Evolutionary conservation across 139 green algal species (phyloP), one percentile per base, ranked within the genome.

Genomic region (Volvox reticuliferus): DNA sequence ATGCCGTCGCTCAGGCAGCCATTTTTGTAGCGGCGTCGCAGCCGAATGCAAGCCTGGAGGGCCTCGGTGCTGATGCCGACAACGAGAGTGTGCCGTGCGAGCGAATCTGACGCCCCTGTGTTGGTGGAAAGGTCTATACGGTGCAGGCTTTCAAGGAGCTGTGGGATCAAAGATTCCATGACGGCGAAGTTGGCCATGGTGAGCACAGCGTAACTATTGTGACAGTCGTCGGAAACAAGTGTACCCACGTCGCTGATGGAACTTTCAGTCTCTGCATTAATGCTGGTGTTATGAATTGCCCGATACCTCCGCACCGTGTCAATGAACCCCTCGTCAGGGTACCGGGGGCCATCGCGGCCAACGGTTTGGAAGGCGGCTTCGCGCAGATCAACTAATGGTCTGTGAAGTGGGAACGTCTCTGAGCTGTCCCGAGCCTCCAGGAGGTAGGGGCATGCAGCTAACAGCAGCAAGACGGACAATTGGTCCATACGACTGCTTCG

Each of bases 111-210:
- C 33, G 76, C 44, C 17, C 12, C 21, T 24, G 17, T 65, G 73
- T 67, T 22, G 22, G 16, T 28, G 65, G 65, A 18, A 12, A 63
- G 86, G 32, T 67, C 71, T 18, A 86, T 68, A 17, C 61, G 61
- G 0, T 86, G 55, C 32, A 91, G 87, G 87, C 87, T 86, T 19
- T 67, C 61, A 22, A 91, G 87, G 2, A 91, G 87, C n/a, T 76
- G 71, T 13, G 85, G 85, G n/a, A 89, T 30, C 2, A 89, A 36
- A 3, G 19, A 21, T 20, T 89, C 18, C 85, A 89, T 89, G 26
- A 37, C 37, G 0, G 73, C 1, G 2, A 76, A 13, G 86, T 90
- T 90, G 12, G n/a, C 86, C 50, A 90, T 75, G 19, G 86, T 90
- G 0, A 90, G 73, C 24, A 90, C 79, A 6, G 55, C 55, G 50